Evolutionary conservation across 1,284 basidiomycete genomes (phyloP).

Genomic region (Hemileia vastatrix): DNA sequence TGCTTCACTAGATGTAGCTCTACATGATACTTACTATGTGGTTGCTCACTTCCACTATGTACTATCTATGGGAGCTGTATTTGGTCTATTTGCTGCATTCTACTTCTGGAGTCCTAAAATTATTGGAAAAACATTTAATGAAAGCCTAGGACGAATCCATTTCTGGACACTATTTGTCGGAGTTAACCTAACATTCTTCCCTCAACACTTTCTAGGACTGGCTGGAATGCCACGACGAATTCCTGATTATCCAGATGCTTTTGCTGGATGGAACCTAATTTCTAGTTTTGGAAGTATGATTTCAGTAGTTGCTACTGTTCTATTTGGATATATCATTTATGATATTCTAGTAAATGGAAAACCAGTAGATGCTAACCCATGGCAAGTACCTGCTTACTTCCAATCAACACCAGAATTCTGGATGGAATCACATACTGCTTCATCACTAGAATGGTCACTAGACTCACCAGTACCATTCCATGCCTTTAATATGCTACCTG

Average conservation of each 20-base stretch:
- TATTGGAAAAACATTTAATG: conserved; percentile 38
- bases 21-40: conserved; percentile 3
- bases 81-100: conserved; percentile 38
- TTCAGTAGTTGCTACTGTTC: conserved; percentile 38
- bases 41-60: conserved; percentile 15
- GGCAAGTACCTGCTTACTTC: conserved; percentile 41
- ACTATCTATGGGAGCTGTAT: conserved; percentile 31
- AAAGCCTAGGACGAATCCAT: conserved; percentile 35
- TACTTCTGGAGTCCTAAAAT: conserved; percentile 42
- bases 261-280: conserved; percentile 41
- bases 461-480: conserved; percentile 42
- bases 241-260: conserved; percentile 42
- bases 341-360: conserved; percentile 42
- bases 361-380: conserved; percentile 38
- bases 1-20: conserved; percentile 9
- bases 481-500: conserved; percentile 41
- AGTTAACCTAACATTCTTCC: conserved; percentile 34
- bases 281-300: conserved; percentile 39
- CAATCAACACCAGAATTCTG: conserved; percentile 36
- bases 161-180: conserved; percentile 40
- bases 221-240: too few relatives aligned
- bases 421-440: conserved; percentile 33
- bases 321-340: conserved; percentile 44
- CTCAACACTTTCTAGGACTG: too few relatives aligned
- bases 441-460: conserved; percentile 42